Conservation (phyloP, 148 eudicot species). For the Rhododendron williamsianum region DNA sequence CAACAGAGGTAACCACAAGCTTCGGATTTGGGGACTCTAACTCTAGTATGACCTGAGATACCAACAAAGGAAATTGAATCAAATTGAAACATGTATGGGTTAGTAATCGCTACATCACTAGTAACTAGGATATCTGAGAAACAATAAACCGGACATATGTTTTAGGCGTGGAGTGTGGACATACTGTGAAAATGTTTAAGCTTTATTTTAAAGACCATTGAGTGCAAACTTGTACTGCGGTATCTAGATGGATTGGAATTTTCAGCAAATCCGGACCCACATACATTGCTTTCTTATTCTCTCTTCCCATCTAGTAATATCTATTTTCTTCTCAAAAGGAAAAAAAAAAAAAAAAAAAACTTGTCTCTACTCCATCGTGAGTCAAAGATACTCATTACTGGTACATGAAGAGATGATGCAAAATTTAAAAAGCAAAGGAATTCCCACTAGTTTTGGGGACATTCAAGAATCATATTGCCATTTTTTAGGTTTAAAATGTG, state of each 20-base stretch:
- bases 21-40: constrained; percentile 51
- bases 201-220: neutral
- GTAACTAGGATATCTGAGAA: neutral
- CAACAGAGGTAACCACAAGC: constrained; percentile 54
- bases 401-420: neutral
- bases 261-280: neutral
- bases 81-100: neutral
- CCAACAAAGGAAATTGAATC: neutral
- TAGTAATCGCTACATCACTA: neutral
- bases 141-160: neutral
- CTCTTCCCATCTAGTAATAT: neutral
- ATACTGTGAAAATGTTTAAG: neutral
- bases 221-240: neutral
- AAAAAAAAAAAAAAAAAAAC: no score
- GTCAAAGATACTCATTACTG: neutral
- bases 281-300: neutral
- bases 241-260: neutral
- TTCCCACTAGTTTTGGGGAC: neutral
- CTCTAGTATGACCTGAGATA: constrained; percentile 63
- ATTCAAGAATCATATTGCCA: neutral
- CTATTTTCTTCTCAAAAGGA: no score
- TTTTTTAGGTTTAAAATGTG: neutral
- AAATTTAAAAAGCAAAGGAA: neutral
- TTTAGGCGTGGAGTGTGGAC: neutral
- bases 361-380: neutral